Evolutionary conservation across 441 rosid species (phyloP), one percentile per base, ranked within the genome.

Genomic region (Aleurites moluccanus): DNA sequence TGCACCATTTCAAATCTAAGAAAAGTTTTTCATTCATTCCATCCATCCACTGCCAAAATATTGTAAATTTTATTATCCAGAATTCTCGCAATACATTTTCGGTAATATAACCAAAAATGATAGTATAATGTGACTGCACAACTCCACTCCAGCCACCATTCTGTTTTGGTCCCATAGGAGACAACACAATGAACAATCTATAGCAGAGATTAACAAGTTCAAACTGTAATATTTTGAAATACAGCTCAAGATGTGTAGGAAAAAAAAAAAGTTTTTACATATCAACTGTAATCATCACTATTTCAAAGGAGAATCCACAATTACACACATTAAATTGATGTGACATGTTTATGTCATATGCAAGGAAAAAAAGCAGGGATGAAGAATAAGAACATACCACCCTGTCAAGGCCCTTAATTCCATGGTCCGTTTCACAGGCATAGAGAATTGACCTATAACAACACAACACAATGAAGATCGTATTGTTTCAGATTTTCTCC

Each of bases 361-460:
- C 76, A 79, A 61, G 38, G 64, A 60, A 49, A 27, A n/a, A 42
- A 64, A 64, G 33, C 21, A 10, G 33, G 66, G 55, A 25, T 33
- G 74, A 75, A 79, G 77, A 59, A 73, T 15, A 70, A 75, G 85
- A 20, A 76, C 89, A 61, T 90, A 96, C 98, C 99, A 96, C 69
- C 97, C 99, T 0, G 86, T 83, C 80, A 96, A 82, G 81, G 94
- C 92, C 78, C 90, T 91, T 49, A 96, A 78, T 77, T 93, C 99
- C 87, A 86, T 90, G 59, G 92, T 92, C 82, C 97, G 90, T 78
- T 89, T 96, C 18, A 90, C 92, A 3, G 95, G 82, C 78, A 96
- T 82, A 60, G 97, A 84, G 73, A 85, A 85, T 77, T 80, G 84
- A 40, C 85, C 79, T 73, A 93, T 84, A 67, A 84, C 79, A 72